These are phyloP conservation scores for Epichloe hybrida DNA, from an alignment of 2,329 filamentous ascomycete genomes.

Conservation along the genomic window DNA sequence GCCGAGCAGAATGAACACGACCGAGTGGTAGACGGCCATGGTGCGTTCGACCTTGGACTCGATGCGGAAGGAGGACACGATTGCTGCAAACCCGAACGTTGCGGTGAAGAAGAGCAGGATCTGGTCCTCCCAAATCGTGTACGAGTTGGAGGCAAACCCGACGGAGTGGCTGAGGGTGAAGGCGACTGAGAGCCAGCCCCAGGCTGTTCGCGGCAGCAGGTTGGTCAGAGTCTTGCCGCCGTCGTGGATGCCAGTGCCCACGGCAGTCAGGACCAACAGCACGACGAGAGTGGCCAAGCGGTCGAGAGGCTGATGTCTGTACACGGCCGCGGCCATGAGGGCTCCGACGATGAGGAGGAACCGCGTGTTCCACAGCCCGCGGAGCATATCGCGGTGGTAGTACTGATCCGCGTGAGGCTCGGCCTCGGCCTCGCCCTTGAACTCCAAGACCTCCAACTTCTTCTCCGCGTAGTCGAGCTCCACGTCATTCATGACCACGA, in stretches of 20 bases:
- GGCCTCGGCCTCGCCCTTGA: slow-evolving; percentile 23
- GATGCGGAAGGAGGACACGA: slow-evolving; percentile 63
- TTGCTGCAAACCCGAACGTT: slow-evolving; percentile 69
- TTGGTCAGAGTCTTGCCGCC: slow-evolving; percentile 31
- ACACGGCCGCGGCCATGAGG: slow-evolving; percentile 17
- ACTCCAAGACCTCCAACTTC: slow-evolving; percentile 34
- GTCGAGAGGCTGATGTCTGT: slow-evolving; percentile 19
- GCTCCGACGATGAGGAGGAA: slow-evolving; percentile 18
- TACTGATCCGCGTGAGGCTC: slow-evolving; percentile 27
- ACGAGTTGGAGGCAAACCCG: slow-evolving; percentile 94
- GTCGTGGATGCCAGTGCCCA: slow-evolving; percentile 28
- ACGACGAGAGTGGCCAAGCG: slow-evolving; percentile 26
- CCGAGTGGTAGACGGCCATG: slow-evolving; percentile 70
- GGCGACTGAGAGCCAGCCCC: slow-evolving; percentile 74
- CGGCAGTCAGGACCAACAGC: slow-evolving; percentile 26
- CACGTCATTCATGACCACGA: slow-evolving; percentile 37
- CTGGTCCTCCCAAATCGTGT: slow-evolving; percentile 96
- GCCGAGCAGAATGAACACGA: slow-evolving; percentile 67
- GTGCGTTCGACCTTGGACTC: slow-evolving; percentile 52
- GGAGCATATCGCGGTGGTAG: slow-evolving; percentile 20
- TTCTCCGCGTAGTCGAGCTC: slow-evolving; percentile 48
- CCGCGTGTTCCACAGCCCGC: slow-evolving; percentile 23
- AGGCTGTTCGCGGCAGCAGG: slow-evolving; percentile 59
- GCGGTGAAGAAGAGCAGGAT: slow-evolving; percentile 84
- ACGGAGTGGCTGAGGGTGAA: slow-evolving; percentile 77